These are phyloP conservation scores for Monilinia fructigena DNA, from an alignment of 2,329 filamentous ascomycete genomes.

Conservation along the genomic window DNA sequence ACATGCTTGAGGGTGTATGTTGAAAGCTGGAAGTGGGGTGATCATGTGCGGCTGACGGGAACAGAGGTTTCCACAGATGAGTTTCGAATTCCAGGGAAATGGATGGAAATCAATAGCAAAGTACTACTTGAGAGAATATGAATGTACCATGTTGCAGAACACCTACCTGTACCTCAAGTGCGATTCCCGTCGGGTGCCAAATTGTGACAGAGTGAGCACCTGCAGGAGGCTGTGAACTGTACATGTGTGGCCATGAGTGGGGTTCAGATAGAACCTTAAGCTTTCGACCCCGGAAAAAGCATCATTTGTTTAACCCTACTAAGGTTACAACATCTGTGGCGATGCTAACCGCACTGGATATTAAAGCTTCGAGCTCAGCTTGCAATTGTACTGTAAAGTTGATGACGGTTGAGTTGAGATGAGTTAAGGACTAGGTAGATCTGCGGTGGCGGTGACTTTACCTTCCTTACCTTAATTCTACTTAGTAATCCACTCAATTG, in stretches of 20 bases:
- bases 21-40: too few relatives aligned
- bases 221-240: conserved; percentile 15
- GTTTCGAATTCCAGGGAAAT: conserved; percentile 10
- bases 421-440: too few relatives aligned
- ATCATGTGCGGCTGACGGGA: conserved; percentile 1
- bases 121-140: background rate
- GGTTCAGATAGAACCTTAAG: background rate
- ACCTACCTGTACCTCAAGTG: background rate
- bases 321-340: background rate
- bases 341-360: too few relatives aligned
- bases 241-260: too few relatives aligned
- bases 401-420: background rate
- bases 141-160: background rate
- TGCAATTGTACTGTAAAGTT: background rate
- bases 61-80: background rate
- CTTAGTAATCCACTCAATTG: background rate
- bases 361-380: background rate
- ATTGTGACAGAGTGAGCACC: conserved; percentile 10
- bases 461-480: too few relatives aligned
- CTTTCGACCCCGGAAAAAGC: background rate
- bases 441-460: too few relatives aligned
- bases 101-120: background rate
- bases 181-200: background rate
- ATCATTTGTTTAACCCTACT: background rate
- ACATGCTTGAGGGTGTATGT: background rate